Conservation (phyloP, 805 yeast species). For the Candida ovalis region DNA sequence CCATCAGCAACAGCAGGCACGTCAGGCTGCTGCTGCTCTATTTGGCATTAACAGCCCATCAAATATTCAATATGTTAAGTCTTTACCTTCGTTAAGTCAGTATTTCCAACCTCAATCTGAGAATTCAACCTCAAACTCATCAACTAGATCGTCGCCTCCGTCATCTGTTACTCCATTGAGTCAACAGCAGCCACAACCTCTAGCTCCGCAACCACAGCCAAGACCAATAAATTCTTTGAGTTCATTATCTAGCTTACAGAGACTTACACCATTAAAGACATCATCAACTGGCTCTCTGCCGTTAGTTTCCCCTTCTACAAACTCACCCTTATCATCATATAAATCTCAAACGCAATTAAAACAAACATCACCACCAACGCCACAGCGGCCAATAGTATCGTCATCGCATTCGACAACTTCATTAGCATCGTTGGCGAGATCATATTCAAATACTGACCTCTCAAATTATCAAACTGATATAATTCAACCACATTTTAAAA, state of each 20-base stretch:
- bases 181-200: conserved; percentile 12
- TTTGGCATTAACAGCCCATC: conserved; percentile 11
- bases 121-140: conserved; percentile 27
- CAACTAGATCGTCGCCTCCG: neutral
- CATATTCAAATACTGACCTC: conserved; percentile 42
- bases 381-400: neutral
- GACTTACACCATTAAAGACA: conserved; percentile 39
- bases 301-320: neutral
- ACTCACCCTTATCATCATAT: neutral
- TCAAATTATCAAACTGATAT: conserved; percentile 9
- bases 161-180: neutral
- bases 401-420: conserved; percentile 14
- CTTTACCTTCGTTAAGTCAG: conserved; percentile 49
- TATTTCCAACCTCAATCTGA: conserved; percentile 37
- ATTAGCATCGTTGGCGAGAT: conserved; percentile 14
- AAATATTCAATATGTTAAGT: conserved; percentile 39
- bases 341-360: neutral
- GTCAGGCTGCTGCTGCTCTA: conserved; percentile 19
- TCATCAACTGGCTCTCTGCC: conserved; percentile 15
- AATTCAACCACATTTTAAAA: conserved; percentile 39
- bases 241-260: conserved; percentile 41
- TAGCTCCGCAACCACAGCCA: conserved; percentile 14
- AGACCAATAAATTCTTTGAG: conserved; percentile 33
- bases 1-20: conserved; percentile 19
- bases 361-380: conserved; percentile 4